Conservation (phyloP, 352 stramenopile species). For the Phytophthora boehmeriae region DNA sequence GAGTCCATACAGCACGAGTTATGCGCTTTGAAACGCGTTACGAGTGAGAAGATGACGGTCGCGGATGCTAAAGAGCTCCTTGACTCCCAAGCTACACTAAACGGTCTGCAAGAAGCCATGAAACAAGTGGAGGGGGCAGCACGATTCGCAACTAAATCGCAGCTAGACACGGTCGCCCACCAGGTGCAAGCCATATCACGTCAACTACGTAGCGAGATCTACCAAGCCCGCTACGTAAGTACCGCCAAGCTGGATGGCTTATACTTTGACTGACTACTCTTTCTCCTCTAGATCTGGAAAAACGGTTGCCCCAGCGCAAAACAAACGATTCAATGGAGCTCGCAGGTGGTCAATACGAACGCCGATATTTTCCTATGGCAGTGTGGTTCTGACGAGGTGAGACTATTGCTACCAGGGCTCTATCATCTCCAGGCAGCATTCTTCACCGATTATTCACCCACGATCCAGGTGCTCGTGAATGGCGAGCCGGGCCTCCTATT, state of each 20-base stretch:
- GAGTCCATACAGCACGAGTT: conserved; percentile 54
- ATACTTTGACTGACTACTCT: background rate
- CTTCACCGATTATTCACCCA: conserved; percentile 64
- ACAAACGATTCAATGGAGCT: conserved; percentile 68
- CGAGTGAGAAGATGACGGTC: conserved; percentile 43
- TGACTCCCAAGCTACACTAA: conserved; percentile 35
- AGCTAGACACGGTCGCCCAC: conserved; percentile 33
- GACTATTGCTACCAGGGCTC: conserved; percentile 59
- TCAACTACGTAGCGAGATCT: conserved; percentile 73
- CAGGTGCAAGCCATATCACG: conserved; percentile 54
- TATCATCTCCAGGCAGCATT: conserved; percentile 77
- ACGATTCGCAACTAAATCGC: conserved; percentile 33
- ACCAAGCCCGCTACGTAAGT: conserved; percentile 76
- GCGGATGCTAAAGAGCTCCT: conserved; percentile 39
- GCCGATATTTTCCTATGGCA: conserved; percentile 75
- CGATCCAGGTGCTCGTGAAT: conserved; percentile 65
- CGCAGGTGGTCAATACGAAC: conserved; percentile 75
- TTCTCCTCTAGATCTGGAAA: conserved; percentile 78
- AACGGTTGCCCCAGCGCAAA: conserved; percentile 46
- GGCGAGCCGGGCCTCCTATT: conserved; percentile 52
- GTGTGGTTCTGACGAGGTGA: conserved; percentile 48
- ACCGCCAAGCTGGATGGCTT: background rate
- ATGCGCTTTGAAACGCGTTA: conserved; percentile 21
- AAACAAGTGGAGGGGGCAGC: conserved; percentile 33
- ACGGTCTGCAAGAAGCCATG: conserved; percentile 24